Percentiles rank a stretch among this genome's conserved stretches.
phyloP scores from a whole-genome alignment of 2,329 filamentous ascomycete species.

The Colletotrichum euphorbiae region DNA sequence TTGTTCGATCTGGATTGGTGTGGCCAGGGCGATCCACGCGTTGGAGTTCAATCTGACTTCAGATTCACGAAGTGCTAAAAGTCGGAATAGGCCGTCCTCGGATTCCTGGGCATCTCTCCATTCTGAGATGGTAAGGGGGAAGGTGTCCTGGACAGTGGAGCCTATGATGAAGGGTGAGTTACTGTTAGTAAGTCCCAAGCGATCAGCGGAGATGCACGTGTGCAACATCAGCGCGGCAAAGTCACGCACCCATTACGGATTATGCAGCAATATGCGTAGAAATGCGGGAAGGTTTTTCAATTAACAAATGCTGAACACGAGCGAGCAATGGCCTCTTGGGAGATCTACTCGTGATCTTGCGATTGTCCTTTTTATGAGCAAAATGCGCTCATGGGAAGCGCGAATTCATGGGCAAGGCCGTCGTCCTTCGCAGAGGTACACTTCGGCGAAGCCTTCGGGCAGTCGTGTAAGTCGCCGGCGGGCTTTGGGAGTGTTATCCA shows the following conservation, averaged over 20 bases:
- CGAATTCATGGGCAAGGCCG: constrained; percentile 19
- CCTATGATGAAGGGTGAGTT: constrained; percentile 10
- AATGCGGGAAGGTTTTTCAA: background rate
- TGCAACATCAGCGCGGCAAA: background rate
- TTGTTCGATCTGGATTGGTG: constrained; percentile 43
- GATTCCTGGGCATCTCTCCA: constrained; percentile 44
- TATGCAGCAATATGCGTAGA: constrained; percentile 6
- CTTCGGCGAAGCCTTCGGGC: constrained; percentile 37
- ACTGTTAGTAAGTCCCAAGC: constrained; percentile 21
- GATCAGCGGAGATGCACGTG: constrained; percentile 14
- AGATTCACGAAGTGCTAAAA: constrained; percentile 43
- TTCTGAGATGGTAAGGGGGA: constrained; percentile 40
- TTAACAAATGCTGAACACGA: background rate
- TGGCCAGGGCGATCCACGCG: constrained; percentile 50
- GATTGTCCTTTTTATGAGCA: constrained; percentile 13
- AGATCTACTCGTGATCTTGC: background rate
- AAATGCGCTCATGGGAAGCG: background rate
- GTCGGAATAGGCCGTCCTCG: constrained; percentile 45
- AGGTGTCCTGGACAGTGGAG: constrained; percentile 31
- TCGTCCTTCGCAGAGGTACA: constrained; percentile 10
- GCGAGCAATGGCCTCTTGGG: background rate
- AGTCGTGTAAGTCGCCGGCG: constrained; percentile 35
- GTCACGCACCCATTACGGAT: constrained; percentile 34
- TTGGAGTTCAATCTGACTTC: constrained; percentile 44
- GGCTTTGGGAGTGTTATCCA: constrained; percentile 10